Conservation (phyloP, 768 basidiomycete species). For the Chiua virens region DNA sequence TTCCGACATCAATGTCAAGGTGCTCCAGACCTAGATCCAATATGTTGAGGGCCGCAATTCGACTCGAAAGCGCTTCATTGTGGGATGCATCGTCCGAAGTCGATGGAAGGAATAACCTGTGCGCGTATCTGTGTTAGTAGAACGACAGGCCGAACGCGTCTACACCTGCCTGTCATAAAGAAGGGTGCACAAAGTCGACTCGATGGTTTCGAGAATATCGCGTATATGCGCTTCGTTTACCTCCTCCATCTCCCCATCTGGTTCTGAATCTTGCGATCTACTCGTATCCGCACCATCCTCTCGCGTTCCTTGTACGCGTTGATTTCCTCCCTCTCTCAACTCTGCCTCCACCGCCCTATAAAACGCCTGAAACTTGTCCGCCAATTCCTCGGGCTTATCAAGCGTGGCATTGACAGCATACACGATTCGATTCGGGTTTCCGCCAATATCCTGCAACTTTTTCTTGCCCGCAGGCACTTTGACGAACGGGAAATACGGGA, state of each 20-base stretch:
- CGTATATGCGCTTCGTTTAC: constrained; percentile 47
- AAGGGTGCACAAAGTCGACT: constrained; percentile 63
- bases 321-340: constrained; percentile 43
- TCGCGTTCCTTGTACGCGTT: constrained; percentile 2
- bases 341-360: constrained; percentile 68
- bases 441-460: constrained; percentile 31
- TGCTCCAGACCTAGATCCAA: constrained; percentile 87
- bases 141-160: not conserved
- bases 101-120: constrained; percentile 75
- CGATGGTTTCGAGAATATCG: constrained; percentile 70
- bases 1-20: constrained; percentile 79
- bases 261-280: constrained; percentile 15
- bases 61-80: constrained; percentile 85
- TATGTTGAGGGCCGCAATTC: constrained; percentile 89
- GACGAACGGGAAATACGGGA: constrained; percentile 59
- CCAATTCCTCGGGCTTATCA: constrained; percentile 51
- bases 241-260: constrained; percentile 22
- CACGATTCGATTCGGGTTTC: constrained; percentile 15
- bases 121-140: not conserved
- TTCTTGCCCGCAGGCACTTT: constrained; percentile 34
- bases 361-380: constrained; percentile 67
- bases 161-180: constrained; percentile 78
- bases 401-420: constrained; percentile 43
- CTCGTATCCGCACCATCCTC: constrained; percentile 7
- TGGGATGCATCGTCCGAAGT: constrained; percentile 79